These are phyloP conservation scores for Cyclaneusma minus DNA, from an alignment of 2,329 filamentous ascomycete species.

Conservation along the genomic window DNA sequence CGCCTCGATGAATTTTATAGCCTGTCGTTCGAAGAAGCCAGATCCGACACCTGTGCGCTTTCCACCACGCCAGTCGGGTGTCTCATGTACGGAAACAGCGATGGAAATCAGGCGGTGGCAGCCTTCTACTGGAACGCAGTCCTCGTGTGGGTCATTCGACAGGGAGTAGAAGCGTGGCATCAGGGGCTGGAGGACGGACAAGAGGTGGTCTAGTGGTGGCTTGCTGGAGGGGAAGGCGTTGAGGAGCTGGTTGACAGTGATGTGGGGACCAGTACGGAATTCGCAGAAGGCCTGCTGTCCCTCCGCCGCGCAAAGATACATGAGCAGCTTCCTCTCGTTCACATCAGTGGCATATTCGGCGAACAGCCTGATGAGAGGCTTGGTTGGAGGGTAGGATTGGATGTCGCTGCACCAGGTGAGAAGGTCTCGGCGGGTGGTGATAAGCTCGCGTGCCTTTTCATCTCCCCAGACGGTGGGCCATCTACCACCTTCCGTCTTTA, in stretches of 20 bases:
- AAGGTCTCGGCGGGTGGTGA: slow-evolving; percentile 82
- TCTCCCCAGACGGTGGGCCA: slow-evolving; percentile 99
- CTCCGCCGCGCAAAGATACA: slow-evolving; percentile 75
- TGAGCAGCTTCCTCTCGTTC: slow-evolving; percentile 78
- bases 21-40: slow-evolving; percentile 82
- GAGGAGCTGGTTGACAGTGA: slow-evolving; percentile 74
- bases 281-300: slow-evolving; percentile 90
- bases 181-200: slow-evolving; percentile 67
- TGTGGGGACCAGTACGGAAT: slow-evolving; percentile 74
- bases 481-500: slow-evolving; percentile 66
- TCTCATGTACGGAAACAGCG: slow-evolving; percentile 90
- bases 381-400: slow-evolving; percentile 83
- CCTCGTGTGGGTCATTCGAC: slow-evolving; percentile 81
- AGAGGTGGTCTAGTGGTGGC: slow-evolving; percentile 68
- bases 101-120: slow-evolving; percentile 80
- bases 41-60: slow-evolving; percentile 74
- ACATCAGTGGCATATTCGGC: slow-evolving; percentile 69
- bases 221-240: slow-evolving; percentile 84
- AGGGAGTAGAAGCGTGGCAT: slow-evolving; percentile 99
- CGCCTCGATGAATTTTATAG: slow-evolving; percentile 53
- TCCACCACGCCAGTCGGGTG: slow-evolving; percentile 59
- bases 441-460: slow-evolving; percentile 67
- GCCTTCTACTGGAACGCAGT: slow-evolving; percentile 13
- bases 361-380: slow-evolving; percentile 68
- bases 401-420: slow-evolving; percentile 92